Conservation (phyloP, 2,329 filamentous ascomycete genomes). For the Aspergillus versicolor region DNA sequence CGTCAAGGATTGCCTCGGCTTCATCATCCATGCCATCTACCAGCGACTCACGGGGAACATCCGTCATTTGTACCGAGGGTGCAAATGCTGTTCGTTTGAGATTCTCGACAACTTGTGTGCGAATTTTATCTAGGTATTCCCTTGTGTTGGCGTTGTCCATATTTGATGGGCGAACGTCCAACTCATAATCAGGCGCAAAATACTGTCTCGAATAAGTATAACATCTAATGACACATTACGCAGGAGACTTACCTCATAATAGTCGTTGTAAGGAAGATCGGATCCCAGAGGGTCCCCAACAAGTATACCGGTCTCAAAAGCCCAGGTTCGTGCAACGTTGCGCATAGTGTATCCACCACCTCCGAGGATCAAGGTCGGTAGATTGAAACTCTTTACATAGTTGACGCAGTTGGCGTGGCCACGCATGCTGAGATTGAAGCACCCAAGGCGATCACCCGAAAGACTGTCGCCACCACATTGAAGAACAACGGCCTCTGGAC, state of each 20-base stretch:
- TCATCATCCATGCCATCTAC: conserved; percentile 62
- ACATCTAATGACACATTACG: not conserved
- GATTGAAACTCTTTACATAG: conserved; percentile 66
- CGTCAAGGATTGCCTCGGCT: conserved; percentile 63
- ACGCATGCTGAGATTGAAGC: conserved; percentile 70
- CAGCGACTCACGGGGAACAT: conserved; percentile 58
- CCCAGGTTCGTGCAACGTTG: conserved; percentile 62
- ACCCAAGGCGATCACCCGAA: conserved; percentile 65
- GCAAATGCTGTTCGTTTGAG: conserved; percentile 62
- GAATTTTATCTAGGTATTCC: conserved; percentile 69
- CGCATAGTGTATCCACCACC: conserved; percentile 71
- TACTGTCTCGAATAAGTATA: conserved; percentile 50
- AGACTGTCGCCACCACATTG: conserved; percentile 69
- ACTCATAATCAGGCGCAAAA: conserved; percentile 68
- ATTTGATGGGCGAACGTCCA: conserved; percentile 68
- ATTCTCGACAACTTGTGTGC: conserved; percentile 64
- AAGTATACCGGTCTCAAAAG: conserved; percentile 72
- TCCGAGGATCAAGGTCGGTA: conserved; percentile 65
- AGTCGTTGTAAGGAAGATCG: conserved; percentile 93
- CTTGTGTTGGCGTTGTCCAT: conserved; percentile 71
- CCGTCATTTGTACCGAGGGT: conserved; percentile 64
- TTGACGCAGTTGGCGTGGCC: conserved; percentile 70
- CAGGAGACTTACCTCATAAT: conserved; percentile 65
- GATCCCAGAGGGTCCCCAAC: conserved; percentile 79
- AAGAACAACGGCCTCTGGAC: conserved; percentile 65